Percentiles rank a stretch among this genome's conserved stretches.
phyloP scores from a whole-genome alignment of 192 early-diverging fungal species.

The Linnemannia zychae region DNA sequence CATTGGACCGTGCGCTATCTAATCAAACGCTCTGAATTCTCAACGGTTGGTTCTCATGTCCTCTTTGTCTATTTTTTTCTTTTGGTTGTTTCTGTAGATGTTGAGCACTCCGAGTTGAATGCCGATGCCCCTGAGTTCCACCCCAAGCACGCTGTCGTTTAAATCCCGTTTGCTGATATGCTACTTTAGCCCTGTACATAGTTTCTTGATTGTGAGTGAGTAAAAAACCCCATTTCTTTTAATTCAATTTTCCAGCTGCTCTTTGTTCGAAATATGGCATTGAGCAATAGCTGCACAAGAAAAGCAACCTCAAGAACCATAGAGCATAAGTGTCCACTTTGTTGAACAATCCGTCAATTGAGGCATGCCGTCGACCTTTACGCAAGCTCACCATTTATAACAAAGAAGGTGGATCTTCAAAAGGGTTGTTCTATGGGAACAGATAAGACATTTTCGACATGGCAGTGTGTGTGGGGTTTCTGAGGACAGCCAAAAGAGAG shows the following conservation, averaged over 20 bases:
- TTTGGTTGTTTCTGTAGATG: slow-evolving; percentile 17
- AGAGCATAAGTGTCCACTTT: too few relatives aligned
- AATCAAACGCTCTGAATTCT: background rate
- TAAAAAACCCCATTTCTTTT: background rate
- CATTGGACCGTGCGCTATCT: slow-evolving; percentile 2
- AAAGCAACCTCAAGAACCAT: too few relatives aligned
- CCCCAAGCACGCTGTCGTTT: slow-evolving; percentile 30
- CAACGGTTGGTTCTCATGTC: background rate
- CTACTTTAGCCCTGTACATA: background rate
- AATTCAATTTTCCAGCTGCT: background rate
- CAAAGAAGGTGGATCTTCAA: too few relatives aligned
- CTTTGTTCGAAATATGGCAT: background rate
- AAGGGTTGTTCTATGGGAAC: too few relatives aligned
- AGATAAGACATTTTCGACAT: too few relatives aligned
- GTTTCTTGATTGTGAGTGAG: background rate
- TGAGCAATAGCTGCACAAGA: background rate
- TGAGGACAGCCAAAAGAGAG: background rate
- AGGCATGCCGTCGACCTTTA: too few relatives aligned
- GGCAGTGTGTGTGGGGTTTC: too few relatives aligned
- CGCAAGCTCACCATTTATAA: too few relatives aligned
- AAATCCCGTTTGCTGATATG: background rate
- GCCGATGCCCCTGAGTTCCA: slow-evolving; percentile 53
- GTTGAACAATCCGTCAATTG: too few relatives aligned
- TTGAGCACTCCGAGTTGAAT: slow-evolving; percentile 47
- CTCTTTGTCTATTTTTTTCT: background rate